Conservation (phyloP, 139 green algal genomes). For the Ettlia oleoabundans region DNA sequence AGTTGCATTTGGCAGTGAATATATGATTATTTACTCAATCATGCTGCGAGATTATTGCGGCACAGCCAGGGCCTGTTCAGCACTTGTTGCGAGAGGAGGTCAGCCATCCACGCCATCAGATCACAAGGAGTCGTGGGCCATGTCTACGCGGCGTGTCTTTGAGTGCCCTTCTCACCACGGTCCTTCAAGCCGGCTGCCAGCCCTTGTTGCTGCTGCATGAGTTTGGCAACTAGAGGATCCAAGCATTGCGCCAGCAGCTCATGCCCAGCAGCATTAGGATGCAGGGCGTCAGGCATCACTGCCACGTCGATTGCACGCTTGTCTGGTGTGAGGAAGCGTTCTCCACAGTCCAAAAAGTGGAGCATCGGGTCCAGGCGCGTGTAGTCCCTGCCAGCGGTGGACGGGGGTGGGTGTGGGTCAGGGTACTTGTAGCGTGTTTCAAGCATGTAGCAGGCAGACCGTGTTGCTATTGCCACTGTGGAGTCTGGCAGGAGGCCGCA, state of each 20-base stretch:
- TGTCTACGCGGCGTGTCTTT: neutral
- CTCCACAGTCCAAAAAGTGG: slow-evolving; percentile 43
- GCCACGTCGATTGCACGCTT: neutral
- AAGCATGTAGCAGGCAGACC: neutral
- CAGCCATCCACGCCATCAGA: neutral
- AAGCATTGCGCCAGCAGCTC: slow-evolving; percentile 46
- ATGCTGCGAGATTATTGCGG: neutral
- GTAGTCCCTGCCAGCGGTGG: neutral
- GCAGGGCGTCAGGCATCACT: slow-evolving; percentile 49
- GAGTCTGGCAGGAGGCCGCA: neutral
- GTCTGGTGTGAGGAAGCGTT: slow-evolving; percentile 2
- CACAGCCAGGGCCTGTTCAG: neutral
- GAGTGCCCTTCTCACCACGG: too few species aligned
- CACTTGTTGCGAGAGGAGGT: neutral
- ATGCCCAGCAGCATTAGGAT: slow-evolving; percentile 43
- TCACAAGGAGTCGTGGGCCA: neutral
- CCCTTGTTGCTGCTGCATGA: neutral
- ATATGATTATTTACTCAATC: neutral
- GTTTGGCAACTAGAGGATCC: slow-evolving; percentile 27
- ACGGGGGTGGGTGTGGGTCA: neutral
- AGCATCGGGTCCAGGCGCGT: slow-evolving; percentile 11
- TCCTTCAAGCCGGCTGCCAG: too few species aligned
- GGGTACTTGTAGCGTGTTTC: neutral
- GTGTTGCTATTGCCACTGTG: neutral
- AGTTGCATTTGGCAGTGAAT: too few species aligned